Conservation (phyloP, 441 rosid species). For the Adansonia grandidieri region DNA sequence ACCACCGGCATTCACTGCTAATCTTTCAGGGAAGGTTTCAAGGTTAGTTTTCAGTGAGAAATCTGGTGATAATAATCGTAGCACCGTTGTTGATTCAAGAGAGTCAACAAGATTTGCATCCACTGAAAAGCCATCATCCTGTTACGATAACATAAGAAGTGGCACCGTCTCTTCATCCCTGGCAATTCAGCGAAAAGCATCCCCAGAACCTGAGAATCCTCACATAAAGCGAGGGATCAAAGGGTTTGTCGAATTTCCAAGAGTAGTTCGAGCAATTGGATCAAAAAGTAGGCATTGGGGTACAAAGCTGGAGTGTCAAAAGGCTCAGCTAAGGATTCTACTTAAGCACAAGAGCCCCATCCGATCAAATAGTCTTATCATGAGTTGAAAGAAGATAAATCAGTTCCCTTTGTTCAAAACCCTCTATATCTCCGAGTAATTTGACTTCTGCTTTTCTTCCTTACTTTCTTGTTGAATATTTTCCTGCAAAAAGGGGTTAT, state of each 20-base stretch:
- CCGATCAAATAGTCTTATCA: constrained; percentile 46
- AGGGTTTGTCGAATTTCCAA: constrained; percentile 84
- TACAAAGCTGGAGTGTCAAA: constrained; percentile 77
- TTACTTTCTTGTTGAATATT: constrained; percentile 17
- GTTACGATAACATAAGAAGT: constrained; percentile 24
- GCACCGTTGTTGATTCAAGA: constrained; percentile 21
- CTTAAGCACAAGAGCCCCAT: constrained; percentile 60
- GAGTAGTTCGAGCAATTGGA: constrained; percentile 67
- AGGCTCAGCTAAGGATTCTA: constrained; percentile 65
- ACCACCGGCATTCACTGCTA: constrained; percentile 21
- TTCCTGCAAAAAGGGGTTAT: constrained; percentile 35
- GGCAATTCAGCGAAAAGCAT: constrained; percentile 39
- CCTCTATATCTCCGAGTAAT: constrained; percentile 4
- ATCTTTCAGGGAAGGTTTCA: constrained; percentile 39
- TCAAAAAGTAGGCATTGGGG: constrained; percentile 77
- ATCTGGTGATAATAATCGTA: constrained; percentile 18
- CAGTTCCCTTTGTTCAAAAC: neutral
- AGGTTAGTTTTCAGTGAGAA: constrained; percentile 40
- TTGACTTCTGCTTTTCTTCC: neutral
- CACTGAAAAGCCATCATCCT: constrained; percentile 27
- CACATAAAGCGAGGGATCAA: constrained; percentile 83
- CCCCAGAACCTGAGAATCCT: constrained; percentile 69
- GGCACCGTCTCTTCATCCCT: constrained; percentile 22
- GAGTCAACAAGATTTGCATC: constrained; percentile 29
- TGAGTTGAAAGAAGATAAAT: constrained; percentile 31